Evolutionary conservation across 2,329 filamentous ascomycete genomes (phyloP).

Genomic region (Aspergillus ruber): DNA sequence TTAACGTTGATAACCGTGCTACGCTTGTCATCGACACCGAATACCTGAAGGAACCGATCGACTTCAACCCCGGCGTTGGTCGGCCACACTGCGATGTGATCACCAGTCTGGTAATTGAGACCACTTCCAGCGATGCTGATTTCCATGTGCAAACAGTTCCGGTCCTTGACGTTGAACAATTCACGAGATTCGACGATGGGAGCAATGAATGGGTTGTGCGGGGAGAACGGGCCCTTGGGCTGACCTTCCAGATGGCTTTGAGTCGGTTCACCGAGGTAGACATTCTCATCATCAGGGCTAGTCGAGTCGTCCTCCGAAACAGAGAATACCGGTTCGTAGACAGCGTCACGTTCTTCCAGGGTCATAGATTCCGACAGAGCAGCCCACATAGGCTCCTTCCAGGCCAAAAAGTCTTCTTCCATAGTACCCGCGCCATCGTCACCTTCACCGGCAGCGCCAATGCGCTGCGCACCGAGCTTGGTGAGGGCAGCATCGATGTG

Average conservation of each 20-base stretch:
- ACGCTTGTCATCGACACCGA: conserved; percentile 70
- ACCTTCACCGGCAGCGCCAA: conserved; percentile 86
- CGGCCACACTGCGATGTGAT: conserved; percentile 96
- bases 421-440: conserved; percentile 98
- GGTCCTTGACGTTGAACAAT: conserved; percentile 78
- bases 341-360: conserved; percentile 88
- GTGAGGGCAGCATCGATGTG: conserved; percentile 75
- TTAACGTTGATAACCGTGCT: conserved; percentile 81
- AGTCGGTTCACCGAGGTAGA: conserved; percentile 94
- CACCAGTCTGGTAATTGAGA: conserved; percentile 88
- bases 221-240: conserved; percentile 84
- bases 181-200: conserved; percentile 87
- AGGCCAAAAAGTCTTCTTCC: conserved; percentile 98
- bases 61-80: conserved; percentile 91
- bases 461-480: conserved; percentile 74
- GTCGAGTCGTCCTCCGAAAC: conserved; percentile 71
- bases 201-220: conserved; percentile 94
- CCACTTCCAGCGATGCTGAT: conserved; percentile 86
- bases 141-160: conserved; percentile 96
- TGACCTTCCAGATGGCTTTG: conserved; percentile 85
- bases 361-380: conserved; percentile 76
- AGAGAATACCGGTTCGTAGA: conserved; percentile 88
- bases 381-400: conserved; percentile 99
- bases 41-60: conserved; percentile 74
- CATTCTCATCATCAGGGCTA: conserved; percentile 66